A percentile compares a stretch with the other conserved stretches of the same genome.
These are phyloP conservation scores for Kwoniella heveanensis DNA, from an alignment of 768 basidiomycete species.

Conservation along the genomic window DNA sequence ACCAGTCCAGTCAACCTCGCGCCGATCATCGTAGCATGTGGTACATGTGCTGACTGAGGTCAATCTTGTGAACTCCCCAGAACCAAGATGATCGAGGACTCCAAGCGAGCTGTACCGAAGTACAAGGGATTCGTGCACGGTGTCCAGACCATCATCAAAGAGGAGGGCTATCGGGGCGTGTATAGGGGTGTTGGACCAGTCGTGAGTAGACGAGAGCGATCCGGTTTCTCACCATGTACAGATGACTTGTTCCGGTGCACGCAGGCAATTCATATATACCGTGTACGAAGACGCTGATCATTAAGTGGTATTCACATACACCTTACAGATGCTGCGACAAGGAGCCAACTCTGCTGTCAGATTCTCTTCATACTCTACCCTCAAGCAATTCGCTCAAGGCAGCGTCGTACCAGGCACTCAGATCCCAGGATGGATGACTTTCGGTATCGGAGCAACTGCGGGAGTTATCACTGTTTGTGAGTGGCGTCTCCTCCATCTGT, in stretches of 20 bases:
- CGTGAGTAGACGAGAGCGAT: conserved; percentile 67
- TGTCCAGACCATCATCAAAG: conserved; percentile 71
- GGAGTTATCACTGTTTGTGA: conserved; percentile 93
- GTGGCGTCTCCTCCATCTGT: conserved; percentile 43
- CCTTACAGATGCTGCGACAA: conserved; percentile 98
- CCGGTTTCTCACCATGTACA: too few species aligned
- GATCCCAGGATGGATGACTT: conserved; percentile 83
- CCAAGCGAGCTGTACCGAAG: conserved; percentile 78
- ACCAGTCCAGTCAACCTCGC: too few species aligned
- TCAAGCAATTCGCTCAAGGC: conserved; percentile 91
- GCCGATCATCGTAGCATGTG: too few species aligned
- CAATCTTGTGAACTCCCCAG: conserved; percentile 62
- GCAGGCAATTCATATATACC: too few species aligned
- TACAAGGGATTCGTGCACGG: conserved; percentile 88
- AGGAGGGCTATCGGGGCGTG: conserved; percentile 74
- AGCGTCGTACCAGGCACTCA: conserved; percentile 78
- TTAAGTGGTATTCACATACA: too few species aligned
- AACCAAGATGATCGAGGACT: conserved; percentile 95
- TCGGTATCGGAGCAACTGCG: conserved; percentile 89
- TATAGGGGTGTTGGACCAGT: conserved; percentile 94
- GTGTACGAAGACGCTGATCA: too few species aligned
- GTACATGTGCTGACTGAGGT: too few species aligned
- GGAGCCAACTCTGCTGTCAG: conserved; percentile 95
- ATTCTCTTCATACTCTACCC: conserved; percentile 90
- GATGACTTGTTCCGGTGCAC: too few species aligned